These are phyloP conservation scores for Gautieria morchelliformis DNA, from an alignment of 768 basidiomycete genomes.

Conservation along the genomic window DNA sequence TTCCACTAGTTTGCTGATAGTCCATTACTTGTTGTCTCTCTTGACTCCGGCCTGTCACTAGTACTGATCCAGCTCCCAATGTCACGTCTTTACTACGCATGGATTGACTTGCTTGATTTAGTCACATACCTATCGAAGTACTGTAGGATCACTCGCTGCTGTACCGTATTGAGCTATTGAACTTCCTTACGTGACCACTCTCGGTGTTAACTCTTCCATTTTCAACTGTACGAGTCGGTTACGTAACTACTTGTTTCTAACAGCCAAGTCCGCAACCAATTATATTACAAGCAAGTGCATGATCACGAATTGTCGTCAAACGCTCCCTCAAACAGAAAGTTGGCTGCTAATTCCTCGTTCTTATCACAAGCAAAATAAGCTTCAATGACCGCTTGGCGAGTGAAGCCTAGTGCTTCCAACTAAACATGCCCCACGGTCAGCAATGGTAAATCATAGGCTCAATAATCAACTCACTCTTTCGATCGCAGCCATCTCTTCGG, in stretches of 20 bases:
- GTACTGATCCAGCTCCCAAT: background rate
- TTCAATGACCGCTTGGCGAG: constrained; percentile 70
- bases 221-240: too few relatives aligned
- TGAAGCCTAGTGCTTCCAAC: constrained; percentile 84
- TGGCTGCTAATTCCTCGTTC: constrained; percentile 94
- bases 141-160: too few relatives aligned
- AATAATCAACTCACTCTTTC: constrained; percentile 53
- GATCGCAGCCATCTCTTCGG: constrained; percentile 84
- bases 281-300: background rate
- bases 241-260: too few relatives aligned
- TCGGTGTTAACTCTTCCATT: too few relatives aligned
- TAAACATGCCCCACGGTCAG: constrained; percentile 21
- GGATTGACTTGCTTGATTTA: too few relatives aligned
- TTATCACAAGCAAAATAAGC: constrained; percentile 94
- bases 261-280: background rate
- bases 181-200: too few relatives aligned
- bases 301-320: constrained; percentile 36
- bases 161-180: too few relatives aligned
- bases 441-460: background rate
- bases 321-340: constrained; percentile 74
- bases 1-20: background rate
- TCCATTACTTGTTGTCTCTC: background rate
- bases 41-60: background rate
- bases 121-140: too few relatives aligned
- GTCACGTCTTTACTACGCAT: too few relatives aligned